These are phyloP conservation scores for Begonia masoniana DNA, from an alignment of 306 rosid genomes.

Conservation along the genomic window DNA sequence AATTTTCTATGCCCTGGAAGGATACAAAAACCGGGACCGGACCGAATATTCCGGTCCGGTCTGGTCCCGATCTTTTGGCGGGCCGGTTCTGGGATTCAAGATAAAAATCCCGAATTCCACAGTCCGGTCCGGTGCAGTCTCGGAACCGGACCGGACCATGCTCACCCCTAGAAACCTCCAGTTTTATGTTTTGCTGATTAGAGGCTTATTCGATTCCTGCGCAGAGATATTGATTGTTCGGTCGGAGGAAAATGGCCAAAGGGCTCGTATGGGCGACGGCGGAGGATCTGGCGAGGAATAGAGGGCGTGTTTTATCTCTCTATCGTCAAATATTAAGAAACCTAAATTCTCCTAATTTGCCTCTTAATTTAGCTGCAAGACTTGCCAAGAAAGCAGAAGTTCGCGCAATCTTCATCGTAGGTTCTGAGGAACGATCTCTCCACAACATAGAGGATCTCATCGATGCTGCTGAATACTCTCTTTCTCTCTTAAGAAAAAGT, in stretches of 20 bases:
- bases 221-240: no score
- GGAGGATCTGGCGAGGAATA: conserved; percentile 56
- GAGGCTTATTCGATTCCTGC: no score
- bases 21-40: no score
- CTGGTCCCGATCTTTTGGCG: no score
- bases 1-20: no score
- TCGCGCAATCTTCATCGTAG: conserved; percentile 62
- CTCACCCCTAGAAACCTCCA: no score
- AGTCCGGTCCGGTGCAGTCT: no score
- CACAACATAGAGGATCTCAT: conserved; percentile 73
- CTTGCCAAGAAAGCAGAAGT: conserved; percentile 52
- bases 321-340: conserved; percentile 64
- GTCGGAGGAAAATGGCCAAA: conserved; percentile 33
- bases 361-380: conserved; percentile 51
- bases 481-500: conserved; percentile 52
- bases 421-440: conserved; percentile 61
- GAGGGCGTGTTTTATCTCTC: conserved; percentile 46
- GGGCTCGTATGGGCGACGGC: conserved; percentile 78
- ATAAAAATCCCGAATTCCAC: no score
- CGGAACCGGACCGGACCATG: no score
- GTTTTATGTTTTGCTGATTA: no score
- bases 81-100: no score
- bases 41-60: no score
- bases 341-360: conserved; percentile 56
- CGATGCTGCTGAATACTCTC: conserved; percentile 69